Evolutionary conservation across 78 protist species (phyloP).

Genomic region (Monosiga brevicollis): DNA sequence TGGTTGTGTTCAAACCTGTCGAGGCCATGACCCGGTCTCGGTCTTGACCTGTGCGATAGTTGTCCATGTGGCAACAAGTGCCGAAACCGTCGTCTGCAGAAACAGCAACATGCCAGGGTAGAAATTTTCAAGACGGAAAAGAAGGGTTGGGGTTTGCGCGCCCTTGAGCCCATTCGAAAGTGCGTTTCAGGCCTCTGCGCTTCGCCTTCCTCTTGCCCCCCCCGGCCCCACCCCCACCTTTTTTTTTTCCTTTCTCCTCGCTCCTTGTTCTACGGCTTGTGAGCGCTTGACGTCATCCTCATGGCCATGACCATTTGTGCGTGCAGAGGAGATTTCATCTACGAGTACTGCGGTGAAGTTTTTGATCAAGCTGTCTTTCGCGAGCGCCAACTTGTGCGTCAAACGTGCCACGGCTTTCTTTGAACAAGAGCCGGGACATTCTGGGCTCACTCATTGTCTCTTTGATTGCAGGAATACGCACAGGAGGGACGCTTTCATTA

Average conservation of each 20-base stretch:
- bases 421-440: too few species aligned
- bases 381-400: slow-evolving; percentile 23
- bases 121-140: not conserved
- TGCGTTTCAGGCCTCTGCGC: slow-evolving; percentile 86
- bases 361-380: slow-evolving; percentile 14
- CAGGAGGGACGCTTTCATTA: not conserved
- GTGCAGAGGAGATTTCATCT: slow-evolving; percentile 28
- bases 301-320: not conserved
- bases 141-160: not conserved
- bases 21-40: too few species aligned
- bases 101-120: not conserved
- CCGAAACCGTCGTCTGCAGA: not conserved
- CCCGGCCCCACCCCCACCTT: slow-evolving; percentile 57
- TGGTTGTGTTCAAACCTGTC: too few species aligned
- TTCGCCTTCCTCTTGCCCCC: slow-evolving; percentile 59
- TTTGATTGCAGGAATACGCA: slow-evolving; percentile 34
- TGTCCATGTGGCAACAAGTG: not conserved
- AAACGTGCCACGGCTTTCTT: not conserved
- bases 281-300: not conserved
- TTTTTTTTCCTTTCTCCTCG: slow-evolving; percentile 68
- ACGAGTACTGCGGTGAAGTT: slow-evolving; percentile 73
- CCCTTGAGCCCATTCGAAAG: slow-evolving; percentile 56
- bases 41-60: too few species aligned
- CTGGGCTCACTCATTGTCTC: too few species aligned
- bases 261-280: not conserved